Percentiles rank a stretch among this genome's conserved stretches.
Evolutionary conservation across 1,284 basidiomycete species (phyloP).

Genomic region (Trametes versicolor): DNA sequence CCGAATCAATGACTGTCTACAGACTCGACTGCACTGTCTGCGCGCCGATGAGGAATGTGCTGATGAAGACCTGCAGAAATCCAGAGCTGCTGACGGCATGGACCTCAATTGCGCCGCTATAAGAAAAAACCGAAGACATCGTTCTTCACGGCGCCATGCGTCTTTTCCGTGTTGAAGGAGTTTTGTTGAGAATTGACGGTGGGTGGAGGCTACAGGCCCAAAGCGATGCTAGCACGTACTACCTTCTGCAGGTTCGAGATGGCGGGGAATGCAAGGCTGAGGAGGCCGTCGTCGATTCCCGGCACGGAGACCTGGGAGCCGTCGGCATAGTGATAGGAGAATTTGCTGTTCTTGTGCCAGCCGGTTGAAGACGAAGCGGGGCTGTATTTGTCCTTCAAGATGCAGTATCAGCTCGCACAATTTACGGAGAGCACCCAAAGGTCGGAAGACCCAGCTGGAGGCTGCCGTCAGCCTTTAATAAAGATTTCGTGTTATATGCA

Average conservation of each 20-base stretch:
- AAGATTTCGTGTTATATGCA: too few relatives aligned
- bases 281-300: constrained; percentile 40
- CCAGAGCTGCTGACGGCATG: constrained; percentile 40
- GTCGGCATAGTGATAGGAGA: constrained; percentile 56
- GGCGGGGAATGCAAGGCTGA: constrained; percentile 42
- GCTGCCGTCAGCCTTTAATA: too few relatives aligned
- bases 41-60: constrained; percentile 36
- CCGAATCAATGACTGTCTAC: constrained; percentile 37
- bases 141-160: constrained; percentile 44
- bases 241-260: constrained; percentile 33
- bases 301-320: constrained; percentile 50
- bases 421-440: constrained; percentile 41
- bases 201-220: background rate
- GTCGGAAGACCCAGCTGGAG: constrained; percentile 40
- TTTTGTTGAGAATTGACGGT: constrained; percentile 30
- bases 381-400: constrained; percentile 37
- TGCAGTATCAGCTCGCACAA: constrained; percentile 37
- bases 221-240: background rate
- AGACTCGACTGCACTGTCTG: constrained; percentile 37
- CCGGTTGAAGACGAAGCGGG: constrained; percentile 30
- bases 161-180: constrained; percentile 45
- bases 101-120: constrained; percentile 50
- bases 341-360: constrained; percentile 35
- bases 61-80: constrained; percentile 35
- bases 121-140: constrained; percentile 57